Evolutionary conservation across 1,139 yeast species (phyloP), one percentile per base, ranked within the genome.

Genomic region (Taphrina populina): DNA sequence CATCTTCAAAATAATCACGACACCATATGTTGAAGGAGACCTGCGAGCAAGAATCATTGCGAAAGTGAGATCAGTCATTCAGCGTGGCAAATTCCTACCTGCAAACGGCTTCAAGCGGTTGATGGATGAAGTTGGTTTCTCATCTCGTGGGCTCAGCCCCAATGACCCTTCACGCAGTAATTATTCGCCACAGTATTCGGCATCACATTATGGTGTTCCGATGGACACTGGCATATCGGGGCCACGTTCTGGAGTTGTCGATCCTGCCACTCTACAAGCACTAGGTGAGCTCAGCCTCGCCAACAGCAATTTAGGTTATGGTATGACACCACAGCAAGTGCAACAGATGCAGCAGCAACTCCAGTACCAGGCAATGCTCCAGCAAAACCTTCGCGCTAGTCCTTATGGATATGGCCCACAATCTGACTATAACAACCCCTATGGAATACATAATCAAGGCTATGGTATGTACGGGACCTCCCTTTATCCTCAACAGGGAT

Each of bases 51-150:
- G 56, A 24, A 46, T 61, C 13, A 32, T 58, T 17, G 52, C 59
- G 3, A 43, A 51, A 11, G 59, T 62, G 8, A 56, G 88, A 60
- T 71, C 77, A 53, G 78, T 82, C 5, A 71, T 87, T 56, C 69
- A 81, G 56, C 82, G 81, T 44, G 71, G 80, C 62, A 82, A 80
- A 59, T 77, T 81, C 17, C 75, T 76, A 56, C 77, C 77, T 30
- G 70, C 71, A 34, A 95, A 87, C 66, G 87, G 86, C 24, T 87
- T 88, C 70, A 86, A 87, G 67, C 81, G 95, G 62, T 74, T 92
- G 58, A 80, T 90, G 80, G 97, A 92, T 63, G 97, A 92, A 69
- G 94, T 88, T 61, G 97, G 97, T 5, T 73, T 90, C 53, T 58
- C 65, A 6, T 63, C 67, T 17, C 63, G 68, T 13, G 43, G 41